Conservation (phyloP, 2,329 filamentous ascomycete genomes). For the Sporothrix phasma region DNA sequence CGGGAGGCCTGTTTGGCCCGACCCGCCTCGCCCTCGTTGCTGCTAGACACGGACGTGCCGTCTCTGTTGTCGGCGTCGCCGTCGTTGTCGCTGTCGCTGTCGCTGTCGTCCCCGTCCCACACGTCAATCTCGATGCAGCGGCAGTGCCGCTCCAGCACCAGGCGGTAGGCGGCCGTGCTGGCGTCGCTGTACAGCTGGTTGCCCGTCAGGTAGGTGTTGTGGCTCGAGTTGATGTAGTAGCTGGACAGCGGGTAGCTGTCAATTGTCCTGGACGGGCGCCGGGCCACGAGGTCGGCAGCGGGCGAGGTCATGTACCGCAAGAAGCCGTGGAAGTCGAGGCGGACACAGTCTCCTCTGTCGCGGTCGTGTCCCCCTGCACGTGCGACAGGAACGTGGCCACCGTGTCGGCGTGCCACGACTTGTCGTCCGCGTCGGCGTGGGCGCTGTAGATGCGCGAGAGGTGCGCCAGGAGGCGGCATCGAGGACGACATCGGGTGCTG, state of each 20-base stretch:
- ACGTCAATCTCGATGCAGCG: slow-evolving; percentile 92
- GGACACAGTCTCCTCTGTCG: slow-evolving; percentile 20
- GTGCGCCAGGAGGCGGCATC: slow-evolving; percentile 32
- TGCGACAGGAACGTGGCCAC: slow-evolving; percentile 37
- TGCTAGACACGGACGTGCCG: no score
- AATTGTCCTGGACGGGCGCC: slow-evolving; percentile 39
- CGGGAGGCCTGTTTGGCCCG: slow-evolving; percentile 29
- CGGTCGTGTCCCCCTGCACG: slow-evolving; percentile 37
- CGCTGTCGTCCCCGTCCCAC: slow-evolving; percentile 63
- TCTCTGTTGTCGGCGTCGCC: slow-evolving; percentile 24
- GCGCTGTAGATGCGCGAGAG: slow-evolving; percentile 38
- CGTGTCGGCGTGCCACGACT: slow-evolving; percentile 37
- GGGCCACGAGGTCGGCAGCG: slow-evolving; percentile 35
- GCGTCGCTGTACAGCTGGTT: slow-evolving; percentile 81
- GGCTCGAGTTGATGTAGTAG: slow-evolving; percentile 89
- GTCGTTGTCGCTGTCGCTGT: neutral
- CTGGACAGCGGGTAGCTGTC: slow-evolving; percentile 66
- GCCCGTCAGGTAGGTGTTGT: slow-evolving; percentile 88
- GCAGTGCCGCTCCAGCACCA: slow-evolving; percentile 72
- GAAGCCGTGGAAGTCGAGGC: slow-evolving; percentile 40
- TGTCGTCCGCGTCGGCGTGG: slow-evolving; percentile 32
- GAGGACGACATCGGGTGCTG: slow-evolving; percentile 21
- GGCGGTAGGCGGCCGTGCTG: slow-evolving; percentile 79
- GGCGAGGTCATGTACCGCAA: slow-evolving; percentile 47
- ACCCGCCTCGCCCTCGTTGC: slow-evolving; percentile 25